These are phyloP conservation scores for Puccinia horiana DNA, from an alignment of 1,284 basidiomycete species.

Conservation along the genomic window DNA sequence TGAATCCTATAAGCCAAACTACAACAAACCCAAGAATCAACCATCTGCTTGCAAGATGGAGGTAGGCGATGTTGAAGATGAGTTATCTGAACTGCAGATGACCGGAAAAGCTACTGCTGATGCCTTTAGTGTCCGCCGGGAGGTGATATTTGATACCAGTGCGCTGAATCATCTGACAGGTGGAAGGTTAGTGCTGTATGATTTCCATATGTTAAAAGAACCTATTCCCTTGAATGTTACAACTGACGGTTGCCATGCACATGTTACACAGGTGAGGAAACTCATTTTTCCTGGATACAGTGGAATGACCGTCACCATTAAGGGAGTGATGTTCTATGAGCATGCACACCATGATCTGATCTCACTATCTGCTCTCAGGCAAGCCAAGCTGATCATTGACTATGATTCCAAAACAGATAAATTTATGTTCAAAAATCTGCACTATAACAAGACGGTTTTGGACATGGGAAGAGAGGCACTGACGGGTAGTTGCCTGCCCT, in stretches of 20 bases:
- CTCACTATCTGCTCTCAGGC: background rate
- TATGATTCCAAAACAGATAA: background rate
- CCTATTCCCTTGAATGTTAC: conserved; percentile 11
- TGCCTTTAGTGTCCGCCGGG: too few species aligned
- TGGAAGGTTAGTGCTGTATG: background rate
- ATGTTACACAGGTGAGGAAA: background rate
- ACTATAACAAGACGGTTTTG: background rate
- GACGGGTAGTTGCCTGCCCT: too few species aligned
- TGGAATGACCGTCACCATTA: background rate
- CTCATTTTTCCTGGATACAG: conserved; percentile 18
- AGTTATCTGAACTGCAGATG: background rate
- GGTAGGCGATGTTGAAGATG: too few species aligned
- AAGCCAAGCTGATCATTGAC: background rate
- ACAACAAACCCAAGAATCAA: background rate
- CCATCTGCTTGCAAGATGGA: background rate
- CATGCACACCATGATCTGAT: background rate
- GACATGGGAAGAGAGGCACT: background rate
- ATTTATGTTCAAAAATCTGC: background rate
- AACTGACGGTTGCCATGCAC: background rate
- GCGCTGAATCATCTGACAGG: background rate
- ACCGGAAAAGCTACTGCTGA: background rate
- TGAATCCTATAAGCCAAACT: background rate
- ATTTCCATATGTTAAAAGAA: background rate
- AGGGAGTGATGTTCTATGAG: background rate
- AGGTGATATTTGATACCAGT: background rate